phyloP scores from a whole-genome alignment of 306 rosid genomes.

The Ceratonia siliqua region DNA sequence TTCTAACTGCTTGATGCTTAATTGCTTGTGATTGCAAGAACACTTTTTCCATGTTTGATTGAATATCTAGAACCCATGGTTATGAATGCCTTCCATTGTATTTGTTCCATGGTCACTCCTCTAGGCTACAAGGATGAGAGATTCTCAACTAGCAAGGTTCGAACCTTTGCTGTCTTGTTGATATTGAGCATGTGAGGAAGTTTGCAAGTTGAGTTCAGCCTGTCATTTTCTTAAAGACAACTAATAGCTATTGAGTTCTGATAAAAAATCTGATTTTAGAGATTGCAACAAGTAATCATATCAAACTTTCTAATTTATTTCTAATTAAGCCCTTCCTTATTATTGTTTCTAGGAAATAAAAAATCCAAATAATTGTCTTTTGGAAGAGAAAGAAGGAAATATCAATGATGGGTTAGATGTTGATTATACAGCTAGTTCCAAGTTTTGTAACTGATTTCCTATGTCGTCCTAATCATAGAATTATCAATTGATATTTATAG shows the following conservation, averaged over 20 bases:
- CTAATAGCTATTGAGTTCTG: no score
- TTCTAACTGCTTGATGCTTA: no score
- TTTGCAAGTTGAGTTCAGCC: no score
- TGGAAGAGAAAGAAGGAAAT: background rate
- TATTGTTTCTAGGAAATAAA: background rate
- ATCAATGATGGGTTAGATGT: no score
- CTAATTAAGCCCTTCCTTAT: background rate
- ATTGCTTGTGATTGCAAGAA: slow-evolving; percentile 51
- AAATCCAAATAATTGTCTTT: no score
- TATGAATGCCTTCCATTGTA: slow-evolving; percentile 68
- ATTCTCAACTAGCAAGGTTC: slow-evolving; percentile 60
- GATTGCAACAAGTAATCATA: background rate
- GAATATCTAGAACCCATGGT: slow-evolving; percentile 49
- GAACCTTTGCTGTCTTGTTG: slow-evolving; percentile 72
- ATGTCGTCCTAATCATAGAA: no score
- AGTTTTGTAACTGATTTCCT: no score
- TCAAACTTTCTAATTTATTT: background rate
- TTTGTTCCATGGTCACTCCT: slow-evolving; percentile 77
- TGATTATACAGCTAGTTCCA: no score
- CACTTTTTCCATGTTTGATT: slow-evolving; percentile 46
- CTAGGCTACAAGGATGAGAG: slow-evolving; percentile 82
- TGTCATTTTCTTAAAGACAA: no score
- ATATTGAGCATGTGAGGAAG: slow-evolving; percentile 69
- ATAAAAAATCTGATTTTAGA: no score
- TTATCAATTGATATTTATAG: no score